These are phyloP conservation scores for Aspergillus viridinutans DNA, from an alignment of 2,329 filamentous ascomycete species.

Conservation along the genomic window DNA sequence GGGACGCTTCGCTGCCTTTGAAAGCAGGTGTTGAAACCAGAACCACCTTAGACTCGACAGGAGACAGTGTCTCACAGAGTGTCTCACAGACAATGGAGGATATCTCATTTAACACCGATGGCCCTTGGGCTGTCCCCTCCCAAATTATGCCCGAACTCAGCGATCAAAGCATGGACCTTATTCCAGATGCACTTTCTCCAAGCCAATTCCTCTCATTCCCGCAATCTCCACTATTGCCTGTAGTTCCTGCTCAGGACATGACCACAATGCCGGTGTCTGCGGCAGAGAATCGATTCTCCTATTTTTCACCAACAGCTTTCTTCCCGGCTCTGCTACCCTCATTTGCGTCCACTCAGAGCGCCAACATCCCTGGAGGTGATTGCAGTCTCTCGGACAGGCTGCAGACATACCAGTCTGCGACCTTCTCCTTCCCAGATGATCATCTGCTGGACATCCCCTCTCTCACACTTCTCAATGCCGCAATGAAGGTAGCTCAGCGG, in stretches of 20 bases:
- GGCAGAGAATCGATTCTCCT: background rate
- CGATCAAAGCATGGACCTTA: background rate
- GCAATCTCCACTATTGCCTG: background rate
- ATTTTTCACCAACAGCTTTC: background rate
- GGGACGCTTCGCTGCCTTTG: background rate
- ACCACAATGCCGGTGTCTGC: background rate
- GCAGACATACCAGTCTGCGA: slow-evolving; percentile 17
- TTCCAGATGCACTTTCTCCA: background rate
- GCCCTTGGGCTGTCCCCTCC: background rate
- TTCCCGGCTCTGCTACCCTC: background rate
- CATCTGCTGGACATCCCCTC: slow-evolving; percentile 48
- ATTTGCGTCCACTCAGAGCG: background rate
- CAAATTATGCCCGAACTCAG: background rate
- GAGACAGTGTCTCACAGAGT: background rate
- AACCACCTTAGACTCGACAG: background rate
- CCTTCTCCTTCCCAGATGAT: slow-evolving; percentile 43
- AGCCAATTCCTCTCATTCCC: background rate
- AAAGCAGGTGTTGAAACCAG: background rate
- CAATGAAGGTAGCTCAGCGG: slow-evolving; percentile 46
- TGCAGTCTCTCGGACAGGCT: slow-evolving; percentile 12
- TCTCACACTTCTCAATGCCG: slow-evolving; percentile 45
- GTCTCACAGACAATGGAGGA: background rate
- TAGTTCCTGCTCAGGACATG: background rate
- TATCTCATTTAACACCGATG: background rate
- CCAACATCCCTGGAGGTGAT: background rate